phyloP scores from a whole-genome alignment of 768 basidiomycete genomes.

The Amanita muscaria region DNA sequence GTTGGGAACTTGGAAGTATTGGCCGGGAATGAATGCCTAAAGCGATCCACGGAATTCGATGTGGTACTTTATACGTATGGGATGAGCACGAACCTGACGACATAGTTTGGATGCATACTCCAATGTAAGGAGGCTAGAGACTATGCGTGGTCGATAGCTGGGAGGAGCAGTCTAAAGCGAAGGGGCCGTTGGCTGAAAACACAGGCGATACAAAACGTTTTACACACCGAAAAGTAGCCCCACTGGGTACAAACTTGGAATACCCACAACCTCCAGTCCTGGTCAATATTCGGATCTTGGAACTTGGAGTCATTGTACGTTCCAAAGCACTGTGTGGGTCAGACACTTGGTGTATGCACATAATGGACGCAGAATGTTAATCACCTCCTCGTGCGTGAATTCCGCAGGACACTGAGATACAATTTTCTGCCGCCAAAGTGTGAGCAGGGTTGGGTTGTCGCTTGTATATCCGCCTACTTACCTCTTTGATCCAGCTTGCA shows the following conservation, averaged over 20 bases:
- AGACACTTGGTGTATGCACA: not conserved
- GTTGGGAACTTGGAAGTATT: conserved; percentile 60
- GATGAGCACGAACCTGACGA: conserved; percentile 18
- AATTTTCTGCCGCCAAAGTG: conserved; percentile 29
- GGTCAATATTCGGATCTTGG: conserved; percentile 48
- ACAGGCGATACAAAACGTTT: not conserved
- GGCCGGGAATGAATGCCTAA: conserved; percentile 71
- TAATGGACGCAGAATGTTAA: conserved; percentile 3
- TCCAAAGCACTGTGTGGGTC: conserved; percentile 68
- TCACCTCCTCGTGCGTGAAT: conserved; percentile 25
- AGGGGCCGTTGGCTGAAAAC: no score
- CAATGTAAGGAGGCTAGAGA: conserved; percentile 63
- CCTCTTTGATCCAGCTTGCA: conserved; percentile 68
- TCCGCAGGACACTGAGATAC: conserved; percentile 52
- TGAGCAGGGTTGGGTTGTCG: not conserved
- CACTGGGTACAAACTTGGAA: conserved; percentile 95
- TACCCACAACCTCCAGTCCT: conserved; percentile 80
- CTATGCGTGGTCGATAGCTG: conserved; percentile 60
- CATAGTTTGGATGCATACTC: conserved; percentile 31
- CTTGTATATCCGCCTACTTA: conserved; percentile 19
- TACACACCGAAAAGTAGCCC: conserved; percentile 81
- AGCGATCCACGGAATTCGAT: not conserved
- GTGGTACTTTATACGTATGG: not conserved
- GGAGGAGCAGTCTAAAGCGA: conserved; percentile 60
- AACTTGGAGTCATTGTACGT: conserved; percentile 66